Base-by-base conservation (phyloP, 768 basidiomycete genomes). In the Rubroboletus satanas region DNA sequence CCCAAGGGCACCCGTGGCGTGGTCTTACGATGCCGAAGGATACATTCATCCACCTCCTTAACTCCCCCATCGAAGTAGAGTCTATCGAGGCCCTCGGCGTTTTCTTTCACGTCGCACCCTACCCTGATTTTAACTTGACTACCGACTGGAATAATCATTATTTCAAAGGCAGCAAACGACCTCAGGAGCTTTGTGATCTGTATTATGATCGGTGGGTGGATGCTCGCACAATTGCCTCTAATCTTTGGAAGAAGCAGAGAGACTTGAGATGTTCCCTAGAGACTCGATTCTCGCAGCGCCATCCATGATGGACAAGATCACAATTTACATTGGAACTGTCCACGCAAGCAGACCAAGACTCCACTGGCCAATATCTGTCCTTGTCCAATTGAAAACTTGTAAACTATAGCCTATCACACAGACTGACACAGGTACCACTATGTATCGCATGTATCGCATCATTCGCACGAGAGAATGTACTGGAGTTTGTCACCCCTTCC, bases 71-170 rank as follows among this genome's bases (percentile, higher is more conserved):
- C 1, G 47, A 49, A 2, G 26, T 47, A 28, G 47, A 23, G 8
- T 51, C 60, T 6, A 28, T 62, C 5, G 23, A 57, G 7, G 60
- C 55, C 1, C 60, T 62, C 3, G 41, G 49, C 5, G 17, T 51
- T 23, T 62, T 62, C 55, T 62, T 62, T 23, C 55, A 54, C 2
- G 52, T 29, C 8, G 55, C 52, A 15, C 45, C 55, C 1, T 53
- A 39, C 42, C 55, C 60, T 1, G 1, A 51, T 17, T 58, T 62
- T 14, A 17, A 2, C 0, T 31, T 62, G 33, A 26, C 9, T 4
- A 51, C 46, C 14, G 38, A 62, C 9, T 49, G 46, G 61, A 18
- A 47, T n/a, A 23, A 43, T 18, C 7, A 0, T 0, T 39, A 5
- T 36, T 52, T 31, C 35, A 18, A 5, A 15, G 54, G 35, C 0